These are phyloP conservation scores for Vitis cinerea DNA, from an alignment of 164 flowering plant genomes.

Conservation along the genomic window DNA sequence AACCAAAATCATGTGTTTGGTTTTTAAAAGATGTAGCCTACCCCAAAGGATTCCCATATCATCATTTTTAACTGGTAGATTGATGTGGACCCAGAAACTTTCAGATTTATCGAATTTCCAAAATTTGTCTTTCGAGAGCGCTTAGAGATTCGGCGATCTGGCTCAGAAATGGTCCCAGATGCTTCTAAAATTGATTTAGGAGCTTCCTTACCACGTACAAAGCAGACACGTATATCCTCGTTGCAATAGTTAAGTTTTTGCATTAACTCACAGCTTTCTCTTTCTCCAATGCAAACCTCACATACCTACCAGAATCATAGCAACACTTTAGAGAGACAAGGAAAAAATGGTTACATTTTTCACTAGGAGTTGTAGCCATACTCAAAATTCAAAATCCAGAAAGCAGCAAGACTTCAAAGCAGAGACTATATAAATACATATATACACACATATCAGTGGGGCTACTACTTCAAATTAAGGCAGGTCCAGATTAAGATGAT, in stretches of 20 bases:
- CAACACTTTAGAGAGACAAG: not conserved
- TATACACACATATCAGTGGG: no score
- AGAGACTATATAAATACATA: no score
- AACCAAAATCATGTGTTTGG: not conserved
- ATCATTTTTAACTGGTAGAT: constrained; percentile 94
- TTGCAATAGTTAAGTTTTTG: constrained; percentile 71
- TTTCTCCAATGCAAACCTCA: constrained; percentile 91
- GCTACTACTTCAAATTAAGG: no score
- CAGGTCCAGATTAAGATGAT: no score
- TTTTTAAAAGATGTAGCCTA: constrained; percentile 30
- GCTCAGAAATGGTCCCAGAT: constrained; percentile 54
- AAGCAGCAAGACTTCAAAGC: not conserved
- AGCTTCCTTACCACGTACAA: constrained; percentile 87
- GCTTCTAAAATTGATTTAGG: constrained; percentile 86
- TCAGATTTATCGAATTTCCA: constrained; percentile 65
- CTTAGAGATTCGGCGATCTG: constrained; percentile 85
- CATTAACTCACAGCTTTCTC: constrained; percentile 81
- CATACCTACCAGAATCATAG: constrained; percentile 54
- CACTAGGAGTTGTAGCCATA: no score
- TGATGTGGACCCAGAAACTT: constrained; percentile 86
- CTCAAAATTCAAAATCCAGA: not conserved
- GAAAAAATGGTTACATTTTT: not conserved
- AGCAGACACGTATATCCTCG: constrained; percentile 66
- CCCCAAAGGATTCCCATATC: constrained; percentile 99
- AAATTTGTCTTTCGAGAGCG: constrained; percentile 67